Evolutionary conservation across 2,329 filamentous ascomycete genomes (phyloP).

Genomic region (Talaromyces sp.): DNA sequence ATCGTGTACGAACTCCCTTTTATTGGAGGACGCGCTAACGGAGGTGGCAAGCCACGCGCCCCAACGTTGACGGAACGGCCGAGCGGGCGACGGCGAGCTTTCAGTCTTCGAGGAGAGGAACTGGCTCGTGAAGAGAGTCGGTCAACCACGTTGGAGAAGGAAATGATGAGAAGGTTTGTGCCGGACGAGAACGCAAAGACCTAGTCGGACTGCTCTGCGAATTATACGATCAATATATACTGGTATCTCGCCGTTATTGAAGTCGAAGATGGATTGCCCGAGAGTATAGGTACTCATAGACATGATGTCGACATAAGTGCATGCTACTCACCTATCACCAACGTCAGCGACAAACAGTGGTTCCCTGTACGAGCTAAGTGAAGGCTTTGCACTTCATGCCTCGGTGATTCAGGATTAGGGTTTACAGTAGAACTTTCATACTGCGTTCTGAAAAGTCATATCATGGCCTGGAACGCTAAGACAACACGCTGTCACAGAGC

Average conservation of each 20-base stretch:
- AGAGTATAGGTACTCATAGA: not conserved
- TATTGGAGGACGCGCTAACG: constrained; percentile 59
- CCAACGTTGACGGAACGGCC: constrained; percentile 48
- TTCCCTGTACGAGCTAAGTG: too few relatives aligned
- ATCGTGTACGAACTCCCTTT: constrained; percentile 57
- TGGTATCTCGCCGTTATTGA: not conserved
- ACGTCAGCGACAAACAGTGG: too few relatives aligned
- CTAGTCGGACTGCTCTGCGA: not conserved
- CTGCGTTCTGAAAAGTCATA: too few relatives aligned
- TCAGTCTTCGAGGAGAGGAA: constrained; percentile 23
- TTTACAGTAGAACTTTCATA: too few relatives aligned
- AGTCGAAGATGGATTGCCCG: not conserved
- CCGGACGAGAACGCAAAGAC: not conserved
- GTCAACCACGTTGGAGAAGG: not conserved
- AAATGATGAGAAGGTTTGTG: constrained; percentile 11
- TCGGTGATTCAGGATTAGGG: too few relatives aligned
- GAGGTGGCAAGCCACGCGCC: constrained; percentile 57
- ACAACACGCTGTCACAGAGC: too few relatives aligned
- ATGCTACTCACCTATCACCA: not conserved
- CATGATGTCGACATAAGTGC: not conserved
- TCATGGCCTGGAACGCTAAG: too few relatives aligned
- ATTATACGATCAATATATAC: not conserved
- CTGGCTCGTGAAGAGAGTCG: not conserved
- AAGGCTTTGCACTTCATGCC: too few relatives aligned
- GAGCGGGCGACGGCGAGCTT: constrained; percentile 23